Percentiles rank a stretch among this genome's conserved stretches.
phyloP scores from a whole-genome alignment of 768 basidiomycete species.

The Boletus pseudo-olivaceus region DNA sequence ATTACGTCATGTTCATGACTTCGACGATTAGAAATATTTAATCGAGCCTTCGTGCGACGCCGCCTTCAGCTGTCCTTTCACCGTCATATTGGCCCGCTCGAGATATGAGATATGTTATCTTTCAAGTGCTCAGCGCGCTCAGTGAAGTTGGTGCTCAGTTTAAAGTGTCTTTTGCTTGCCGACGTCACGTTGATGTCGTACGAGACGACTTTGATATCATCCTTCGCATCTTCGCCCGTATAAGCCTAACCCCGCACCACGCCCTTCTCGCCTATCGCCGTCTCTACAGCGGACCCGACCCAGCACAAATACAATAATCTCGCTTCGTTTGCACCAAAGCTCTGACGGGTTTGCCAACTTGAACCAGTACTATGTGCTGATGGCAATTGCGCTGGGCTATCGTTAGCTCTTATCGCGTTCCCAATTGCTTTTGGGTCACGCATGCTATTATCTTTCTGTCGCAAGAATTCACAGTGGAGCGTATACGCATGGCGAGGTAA shows the following conservation, averaged over 20 bases:
- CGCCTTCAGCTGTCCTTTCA: not conserved
- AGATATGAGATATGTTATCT: not conserved
- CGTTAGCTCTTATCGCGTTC: not conserved
- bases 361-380: not conserved
- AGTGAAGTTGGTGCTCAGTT: not conserved
- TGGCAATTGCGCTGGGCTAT: not conserved
- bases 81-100: not conserved
- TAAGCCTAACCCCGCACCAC: slow-evolving; percentile 10
- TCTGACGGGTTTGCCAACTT: not conserved
- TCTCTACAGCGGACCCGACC: not conserved
- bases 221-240: not conserved
- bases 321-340: not conserved
- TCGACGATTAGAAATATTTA: too few species aligned
- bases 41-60: too few species aligned
- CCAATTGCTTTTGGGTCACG: not conserved
- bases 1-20: slow-evolving; percentile 11
- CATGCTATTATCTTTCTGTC: not conserved
- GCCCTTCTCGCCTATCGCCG: not conserved
- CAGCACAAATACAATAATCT: not conserved
- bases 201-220: not conserved
- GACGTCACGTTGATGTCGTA: slow-evolving; percentile 8
- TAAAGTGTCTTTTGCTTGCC: not conserved
- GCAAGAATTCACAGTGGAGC: not conserved
- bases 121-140: not conserved
- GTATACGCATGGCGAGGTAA: not conserved